Percentiles rank a stretch among this genome's conserved stretches.
phyloP scores from a whole-genome alignment of 345 rosid genomes.

The Citrus unshiu region DNA sequence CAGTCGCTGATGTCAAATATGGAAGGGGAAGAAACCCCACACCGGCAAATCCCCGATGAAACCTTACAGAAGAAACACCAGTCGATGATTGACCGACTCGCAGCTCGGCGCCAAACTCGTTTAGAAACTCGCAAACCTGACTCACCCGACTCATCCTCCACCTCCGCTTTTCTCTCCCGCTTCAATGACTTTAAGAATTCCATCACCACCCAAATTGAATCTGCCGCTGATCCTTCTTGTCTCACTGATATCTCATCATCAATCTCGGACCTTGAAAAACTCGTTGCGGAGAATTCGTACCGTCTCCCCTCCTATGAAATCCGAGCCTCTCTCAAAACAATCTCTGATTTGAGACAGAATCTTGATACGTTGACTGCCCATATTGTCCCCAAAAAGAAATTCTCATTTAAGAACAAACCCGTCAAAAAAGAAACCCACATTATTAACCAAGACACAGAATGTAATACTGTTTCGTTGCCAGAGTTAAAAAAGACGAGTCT shows the following conservation, averaged over 20 bases:
- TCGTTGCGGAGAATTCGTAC: constrained; percentile 74
- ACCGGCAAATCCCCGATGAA: neutral
- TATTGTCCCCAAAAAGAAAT: constrained; percentile 64
- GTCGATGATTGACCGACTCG: constrained; percentile 76
- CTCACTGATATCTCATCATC: constrained; percentile 49
- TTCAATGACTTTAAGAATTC: constrained; percentile 54
- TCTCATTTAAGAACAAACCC: constrained; percentile 66
- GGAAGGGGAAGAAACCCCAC: neutral
- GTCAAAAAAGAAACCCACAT: constrained; percentile 17
- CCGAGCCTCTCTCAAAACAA: constrained; percentile 61
- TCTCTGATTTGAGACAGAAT: constrained; percentile 62
- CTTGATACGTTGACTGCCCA: constrained; percentile 46
- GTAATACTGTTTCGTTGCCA: neutral
- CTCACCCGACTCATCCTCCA: constrained; percentile 32
- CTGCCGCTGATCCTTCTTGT: constrained; percentile 40
- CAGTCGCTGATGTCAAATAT: neutral
- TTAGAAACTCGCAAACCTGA: constrained; percentile 30
- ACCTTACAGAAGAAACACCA: constrained; percentile 6
- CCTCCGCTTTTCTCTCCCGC: constrained; percentile 56
- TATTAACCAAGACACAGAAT: neutral
- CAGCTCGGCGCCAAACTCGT: constrained; percentile 69
- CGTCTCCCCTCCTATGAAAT: constrained; percentile 75
- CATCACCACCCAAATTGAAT: constrained; percentile 48
- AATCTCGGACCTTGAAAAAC: constrained; percentile 65
- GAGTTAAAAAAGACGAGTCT: constrained; percentile 3